Base-by-base conservation (phyloP, 129 eudicot species). In the Gnaphalium uliginosum region DNA sequence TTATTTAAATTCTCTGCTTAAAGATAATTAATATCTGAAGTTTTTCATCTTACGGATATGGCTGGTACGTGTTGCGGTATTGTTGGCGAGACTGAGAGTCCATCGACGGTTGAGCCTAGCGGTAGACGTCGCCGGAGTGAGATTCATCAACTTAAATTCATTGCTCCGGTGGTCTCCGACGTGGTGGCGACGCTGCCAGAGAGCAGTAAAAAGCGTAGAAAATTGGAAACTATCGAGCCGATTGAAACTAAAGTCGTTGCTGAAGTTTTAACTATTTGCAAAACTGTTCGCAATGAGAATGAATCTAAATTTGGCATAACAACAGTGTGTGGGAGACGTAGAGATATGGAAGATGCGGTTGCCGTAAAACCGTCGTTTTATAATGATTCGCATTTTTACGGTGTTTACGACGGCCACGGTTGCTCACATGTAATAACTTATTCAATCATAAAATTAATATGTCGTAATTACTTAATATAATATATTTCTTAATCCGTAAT, bases 331-430 rank as follows among this genome's bases (percentile, higher is more conserved):
- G 98, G 98, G 4, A 74, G 96, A 83, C 78, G 98, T 25, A 82
- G 98, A 79, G 98, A 90, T 63, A 93, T 93, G 98, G 98, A 93
- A 83, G 98, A 93, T 46, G 91, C 96, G 1, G 97, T 93, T 13
- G 86, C 98, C 9, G 85, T 93, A 5, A 86, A 83, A 43, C 93
- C 96, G n/a, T 90, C 83, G 21, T 84, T 93, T 43, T 70, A 63
- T 14, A 24, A 53, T 24, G 84, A 76, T 70, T 11, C 82, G 53
- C 87, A 88, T 23, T 93, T 93, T 66, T 93, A 74, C 43, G 96
- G 97, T 6, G 97, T 93, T 58, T 90, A 82, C 83, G 97, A 93
- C 71, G 98, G 97, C 80, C 98, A 90, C 66, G 98, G 98, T 61
- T 90, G 98, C 87, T 93, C 98, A 11, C 98, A 93, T 85, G 98